A percentile compares a stretch with the other conserved stretches of the same genome.
phyloP scores from a whole-genome alignment of 495 filamentous ascomycete species.

The Cenococcum geophilum region DNA sequence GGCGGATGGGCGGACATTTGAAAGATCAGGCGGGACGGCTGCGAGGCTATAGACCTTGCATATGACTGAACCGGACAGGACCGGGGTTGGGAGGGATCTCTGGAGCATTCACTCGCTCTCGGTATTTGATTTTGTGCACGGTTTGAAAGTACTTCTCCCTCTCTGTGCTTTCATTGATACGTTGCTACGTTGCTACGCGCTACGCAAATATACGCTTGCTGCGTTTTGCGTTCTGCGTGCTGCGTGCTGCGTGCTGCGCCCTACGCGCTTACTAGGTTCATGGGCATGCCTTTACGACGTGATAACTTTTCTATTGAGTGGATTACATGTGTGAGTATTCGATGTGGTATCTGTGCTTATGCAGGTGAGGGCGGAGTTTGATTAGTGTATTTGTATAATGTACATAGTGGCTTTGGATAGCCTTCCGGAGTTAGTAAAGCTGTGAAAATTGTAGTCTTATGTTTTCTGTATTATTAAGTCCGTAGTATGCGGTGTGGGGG shows the following conservation, averaged over 20 bases:
- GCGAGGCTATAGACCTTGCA: constrained; percentile 2
- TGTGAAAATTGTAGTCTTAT: no score
- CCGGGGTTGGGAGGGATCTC: background rate
- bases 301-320: constrained; percentile 8
- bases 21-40: constrained; percentile 15
- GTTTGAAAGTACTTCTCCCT: constrained; percentile 1
- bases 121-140: background rate
- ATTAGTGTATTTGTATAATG: no score
- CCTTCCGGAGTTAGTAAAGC: no score
- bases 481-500: no score
- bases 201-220: background rate
- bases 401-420: no score
- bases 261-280: background rate
- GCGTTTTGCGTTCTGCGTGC: no score
- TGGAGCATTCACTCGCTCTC: constrained; percentile 1
- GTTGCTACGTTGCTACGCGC: constrained; percentile 20
- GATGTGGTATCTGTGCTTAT: constrained; percentile 15
- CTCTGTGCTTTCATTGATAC: constrained; percentile 2
- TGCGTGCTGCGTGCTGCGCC: constrained; percentile 23
- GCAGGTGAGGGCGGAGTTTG: no score
- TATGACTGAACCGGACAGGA: background rate
- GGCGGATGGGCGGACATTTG: constrained; percentile 17
- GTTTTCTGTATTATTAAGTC: no score
- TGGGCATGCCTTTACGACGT: constrained; percentile 16
- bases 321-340: constrained; percentile 22